Base-by-base conservation (phyloP, 1,139 yeast species). In the Pichia cactophila region DNA sequence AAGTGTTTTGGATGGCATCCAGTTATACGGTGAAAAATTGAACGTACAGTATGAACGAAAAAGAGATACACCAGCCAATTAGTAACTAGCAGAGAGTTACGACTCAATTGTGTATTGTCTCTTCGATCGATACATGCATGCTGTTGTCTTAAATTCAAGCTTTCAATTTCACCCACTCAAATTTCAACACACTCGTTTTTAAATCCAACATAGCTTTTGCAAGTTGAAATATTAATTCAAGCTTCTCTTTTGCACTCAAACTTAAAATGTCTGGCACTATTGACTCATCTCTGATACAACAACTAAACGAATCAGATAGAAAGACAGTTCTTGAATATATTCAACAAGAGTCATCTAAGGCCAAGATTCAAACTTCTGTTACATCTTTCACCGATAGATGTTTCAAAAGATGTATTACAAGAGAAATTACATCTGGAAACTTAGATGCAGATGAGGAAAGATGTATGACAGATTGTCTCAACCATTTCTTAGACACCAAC, bases 311-410 rank as follows among this genome's bases (percentile, higher is more conserved):
- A 40, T 58, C 73, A 16, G 78, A 92, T 45, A 81, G 86, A 65
- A 77, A 81, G 61, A 95, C 88, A 57, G 80, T 89, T 49, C 73
- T 82, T 64, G 74, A 76, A 55, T 89, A 87, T 71, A 72, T 89
- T 48, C 95, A 88, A 63, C 71, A 83, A 12, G 96, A 90, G 69
- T 84, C 86, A 64, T 80, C 95, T 56, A 87, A 86, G 69, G 83
- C 95, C 50, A 87, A 88, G 70, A 88, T 90, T 31, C 96, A 88
- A 70, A 75, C 80, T 74, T 79, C 94, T 37, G 84, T 88, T 55
- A 95, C 88, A 65, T 80, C 76, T 63, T 88, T 87, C 73, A 89
- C 96, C 40, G 90, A 88, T 64, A 75, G 84, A 75, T 90, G 97
- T 67, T 90, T 88, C 74, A 86, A 84, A 66, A 86, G 86, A 69